Evolutionary conservation across 192 early-diverging fungal species (phyloP).

Genomic region (Entomortierella beljakovae): DNA sequence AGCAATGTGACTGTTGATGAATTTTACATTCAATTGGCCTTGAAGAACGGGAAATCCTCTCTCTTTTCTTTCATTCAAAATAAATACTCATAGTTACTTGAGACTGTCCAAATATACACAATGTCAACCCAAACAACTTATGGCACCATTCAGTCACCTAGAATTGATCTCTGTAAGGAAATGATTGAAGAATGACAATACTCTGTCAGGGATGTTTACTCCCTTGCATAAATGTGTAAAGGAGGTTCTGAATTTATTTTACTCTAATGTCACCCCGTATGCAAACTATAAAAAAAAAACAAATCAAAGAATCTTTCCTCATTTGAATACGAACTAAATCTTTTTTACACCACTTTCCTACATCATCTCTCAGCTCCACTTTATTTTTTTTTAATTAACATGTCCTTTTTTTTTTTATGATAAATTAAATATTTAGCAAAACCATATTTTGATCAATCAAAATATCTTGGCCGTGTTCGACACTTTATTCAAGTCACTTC

Average conservation of each 20-base stretch:
- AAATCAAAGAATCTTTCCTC: too few species aligned
- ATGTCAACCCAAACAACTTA: not conserved
- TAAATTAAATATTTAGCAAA: conserved; percentile 46
- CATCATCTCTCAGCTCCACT: not conserved
- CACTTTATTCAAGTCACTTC: conserved; percentile 84
- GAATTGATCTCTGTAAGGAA: conserved; percentile 47
- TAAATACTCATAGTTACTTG: too few species aligned
- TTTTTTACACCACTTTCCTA: not conserved
- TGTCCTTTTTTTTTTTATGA: conserved; percentile 1
- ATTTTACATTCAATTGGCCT: too few species aligned
- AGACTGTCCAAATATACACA: too few species aligned
- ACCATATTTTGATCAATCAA: conserved; percentile 72
- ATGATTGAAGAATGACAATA: not conserved
- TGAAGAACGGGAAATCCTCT: too few species aligned
- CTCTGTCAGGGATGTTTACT: not conserved
- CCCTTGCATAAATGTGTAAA: not conserved
- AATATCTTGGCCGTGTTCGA: conserved; percentile 77
- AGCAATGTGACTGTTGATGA: not conserved
- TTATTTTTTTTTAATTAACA: not conserved
- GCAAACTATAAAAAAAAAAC: too few species aligned
- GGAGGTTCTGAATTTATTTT: not conserved
- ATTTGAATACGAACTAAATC: too few species aligned
- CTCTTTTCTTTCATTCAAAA: too few species aligned
- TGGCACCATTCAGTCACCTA: conserved; percentile 16
- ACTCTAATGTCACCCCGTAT: too few species aligned